Conservation (phyloP, 331 rosid genomes). For the Erythrophleum ivorense region DNA sequence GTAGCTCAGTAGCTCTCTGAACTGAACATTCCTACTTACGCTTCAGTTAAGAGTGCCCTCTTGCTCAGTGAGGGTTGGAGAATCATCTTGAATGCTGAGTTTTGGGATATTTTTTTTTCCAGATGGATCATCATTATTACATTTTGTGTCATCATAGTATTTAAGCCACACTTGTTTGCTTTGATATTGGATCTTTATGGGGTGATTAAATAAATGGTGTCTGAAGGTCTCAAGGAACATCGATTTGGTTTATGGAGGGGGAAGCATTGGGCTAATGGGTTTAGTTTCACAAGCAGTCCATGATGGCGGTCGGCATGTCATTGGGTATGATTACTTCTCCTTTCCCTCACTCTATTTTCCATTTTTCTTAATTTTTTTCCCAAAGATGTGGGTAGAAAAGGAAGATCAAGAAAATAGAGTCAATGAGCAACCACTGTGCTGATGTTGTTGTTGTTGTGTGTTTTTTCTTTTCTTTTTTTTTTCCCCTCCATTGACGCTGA, state of each 20-base stretch:
- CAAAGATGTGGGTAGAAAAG: constrained; percentile 43
- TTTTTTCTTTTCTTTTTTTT: constrained; percentile 21
- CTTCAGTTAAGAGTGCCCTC: constrained; percentile 21
- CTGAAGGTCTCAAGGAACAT: constrained; percentile 90
- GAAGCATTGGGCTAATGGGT: constrained; percentile 99
- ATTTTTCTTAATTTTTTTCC: constrained; percentile 13
- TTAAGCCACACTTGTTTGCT: constrained; percentile 18
- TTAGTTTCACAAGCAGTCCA: constrained; percentile 99
- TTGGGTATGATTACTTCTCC: constrained; percentile 62
- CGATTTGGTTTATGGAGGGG: constrained; percentile 99
- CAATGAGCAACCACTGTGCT: constrained; percentile 42
- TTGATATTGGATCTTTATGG: constrained; percentile 40
- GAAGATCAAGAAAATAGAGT: constrained; percentile 44
- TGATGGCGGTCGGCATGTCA: constrained; percentile 96
- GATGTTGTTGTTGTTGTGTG: background rate
- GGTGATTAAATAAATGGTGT: constrained; percentile 37
- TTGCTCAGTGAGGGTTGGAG: constrained; percentile 28
- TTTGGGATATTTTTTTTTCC: constrained; percentile 15
- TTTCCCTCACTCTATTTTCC: constrained; percentile 26
- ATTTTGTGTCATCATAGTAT: constrained; percentile 35
- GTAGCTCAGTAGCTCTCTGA: background rate
- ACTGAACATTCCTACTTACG: constrained; percentile 21
- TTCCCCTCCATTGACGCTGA: constrained; percentile 53
- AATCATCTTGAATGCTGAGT: constrained; percentile 21
- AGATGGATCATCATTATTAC: constrained; percentile 30